These are phyloP conservation scores for Phenoliferia sp. DNA, from an alignment of 1,284 basidiomycete genomes.

Conservation along the genomic window DNA sequence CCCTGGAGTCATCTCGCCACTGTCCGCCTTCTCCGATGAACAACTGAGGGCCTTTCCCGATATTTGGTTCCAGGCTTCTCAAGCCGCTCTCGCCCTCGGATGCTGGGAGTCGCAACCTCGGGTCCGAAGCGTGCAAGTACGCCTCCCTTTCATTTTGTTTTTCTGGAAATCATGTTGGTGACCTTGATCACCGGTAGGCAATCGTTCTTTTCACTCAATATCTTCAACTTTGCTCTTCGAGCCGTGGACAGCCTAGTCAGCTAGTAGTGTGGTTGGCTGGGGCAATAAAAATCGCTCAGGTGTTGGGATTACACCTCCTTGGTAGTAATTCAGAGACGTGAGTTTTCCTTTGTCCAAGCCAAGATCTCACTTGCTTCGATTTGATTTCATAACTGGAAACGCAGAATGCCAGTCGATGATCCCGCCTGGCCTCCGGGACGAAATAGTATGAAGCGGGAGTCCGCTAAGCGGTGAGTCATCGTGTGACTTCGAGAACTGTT, in stretches of 20 bases:
- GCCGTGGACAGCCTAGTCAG: conserved; percentile 30
- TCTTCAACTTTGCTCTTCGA: conserved; percentile 30
- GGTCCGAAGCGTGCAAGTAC: conserved; percentile 27
- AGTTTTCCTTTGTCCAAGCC: neutral
- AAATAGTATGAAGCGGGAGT: conserved; percentile 34
- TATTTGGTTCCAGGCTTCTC: conserved; percentile 23
- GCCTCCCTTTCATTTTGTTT: neutral
- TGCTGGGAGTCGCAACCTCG: conserved; percentile 28
- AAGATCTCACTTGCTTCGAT: neutral
- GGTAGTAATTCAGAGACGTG: conserved; percentile 29
- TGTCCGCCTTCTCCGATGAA: conserved; percentile 19
- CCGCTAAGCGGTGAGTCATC: conserved; percentile 21
- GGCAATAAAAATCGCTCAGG: conserved; percentile 30
- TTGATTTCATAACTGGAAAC: too few species aligned
- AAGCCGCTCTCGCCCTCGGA: conserved; percentile 24
- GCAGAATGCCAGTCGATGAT: conserved; percentile 34
- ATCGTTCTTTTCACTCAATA: conserved; percentile 35
- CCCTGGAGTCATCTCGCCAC: conserved; percentile 5
- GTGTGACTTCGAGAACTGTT: neutral
- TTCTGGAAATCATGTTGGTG: too few species aligned
- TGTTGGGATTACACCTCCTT: conserved; percentile 31
- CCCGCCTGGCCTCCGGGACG: conserved; percentile 34
- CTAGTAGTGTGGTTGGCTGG: conserved; percentile 32
- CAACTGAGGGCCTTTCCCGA: conserved; percentile 24
- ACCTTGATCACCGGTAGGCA: too few species aligned